Base-by-base conservation (phyloP, 2,329 filamentous ascomycete species). In the Alternaria ethzedia region DNA sequence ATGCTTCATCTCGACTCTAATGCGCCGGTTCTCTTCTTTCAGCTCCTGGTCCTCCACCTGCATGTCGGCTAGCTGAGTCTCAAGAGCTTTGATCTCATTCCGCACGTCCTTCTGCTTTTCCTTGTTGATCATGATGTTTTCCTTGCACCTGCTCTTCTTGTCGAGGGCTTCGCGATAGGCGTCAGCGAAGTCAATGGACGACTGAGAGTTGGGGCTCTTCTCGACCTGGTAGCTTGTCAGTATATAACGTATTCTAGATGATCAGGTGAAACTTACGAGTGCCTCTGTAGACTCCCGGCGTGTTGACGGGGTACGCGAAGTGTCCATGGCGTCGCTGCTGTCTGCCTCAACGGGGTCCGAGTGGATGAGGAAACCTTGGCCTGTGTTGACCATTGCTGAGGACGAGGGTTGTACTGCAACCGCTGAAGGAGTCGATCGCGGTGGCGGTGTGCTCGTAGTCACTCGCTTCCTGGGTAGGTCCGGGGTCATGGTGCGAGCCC, bases 221-320 rank as follows among this genome's bases (percentile, higher is more conserved):
- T 51, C 49, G 5, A 6, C 5, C 49, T 51, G 11, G 17, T 1
- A 23, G 10, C 11, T 5, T 32, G 8, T 51, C 5, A 51, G 49
- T 21, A 23, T 23, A 4, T 0, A 6, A 21, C 1, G 9, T 0
- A 2, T 11, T 13, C 1, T 46, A 15, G 11, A 4, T 15, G 21
- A 23, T 21, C 2, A 21, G 20, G 6, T 11, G 2, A 15, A 30
- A 51, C 28, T 11, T 23, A 32, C 49, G 5, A 32, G 49, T 2
- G 3, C 49, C 3, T 51, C 26, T 12, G 10, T 6, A 23, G 20
- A 36, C 1, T n/a, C 5, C 13, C 17, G 13, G 12, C 13, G 28
- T 11, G 17, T 15, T 23, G 28, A 21, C 2, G 28, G 10, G 15
- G 49, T n/a, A 20, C 12, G 12, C n/a, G 49, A 51, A 23, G 12